These are phyloP conservation scores for Lentinula raphanica DNA, from an alignment of 768 basidiomycete species.

Conservation along the genomic window DNA sequence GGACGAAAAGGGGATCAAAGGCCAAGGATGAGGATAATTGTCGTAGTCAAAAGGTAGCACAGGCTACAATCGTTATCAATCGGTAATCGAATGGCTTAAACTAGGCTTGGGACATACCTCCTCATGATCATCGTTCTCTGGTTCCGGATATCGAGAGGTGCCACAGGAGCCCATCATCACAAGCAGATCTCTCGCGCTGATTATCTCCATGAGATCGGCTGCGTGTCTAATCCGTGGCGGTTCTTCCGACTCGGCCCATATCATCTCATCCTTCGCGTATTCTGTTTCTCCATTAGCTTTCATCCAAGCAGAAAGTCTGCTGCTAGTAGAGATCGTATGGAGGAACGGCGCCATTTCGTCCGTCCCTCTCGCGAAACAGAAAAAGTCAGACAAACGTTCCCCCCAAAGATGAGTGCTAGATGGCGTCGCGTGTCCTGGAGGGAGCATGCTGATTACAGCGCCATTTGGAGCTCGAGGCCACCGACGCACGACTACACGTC, in stretches of 20 bases:
- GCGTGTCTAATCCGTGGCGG: constrained; percentile 26
- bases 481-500: not conserved
- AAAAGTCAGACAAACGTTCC: constrained; percentile 38
- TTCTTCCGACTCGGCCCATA: constrained; percentile 29
- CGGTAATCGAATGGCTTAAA: not conserved
- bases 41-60: constrained; percentile 29
- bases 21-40: constrained; percentile 37
- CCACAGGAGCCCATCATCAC: constrained; percentile 1
- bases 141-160: not conserved
- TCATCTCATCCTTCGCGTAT: constrained; percentile 26
- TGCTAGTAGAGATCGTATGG: constrained; percentile 25
- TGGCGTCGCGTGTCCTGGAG: constrained; percentile 25
- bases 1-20: constrained; percentile 30
- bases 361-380: constrained; percentile 15
- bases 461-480: constrained; percentile 32
- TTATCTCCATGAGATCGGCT: constrained; percentile 21
- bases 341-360: constrained; percentile 15
- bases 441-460: constrained; percentile 10
- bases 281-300: constrained; percentile 28
- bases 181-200: constrained; percentile 16
- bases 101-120: not conserved
- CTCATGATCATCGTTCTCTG: not conserved
- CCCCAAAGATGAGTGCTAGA: constrained; percentile 36
- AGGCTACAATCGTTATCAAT: too few relatives aligned
- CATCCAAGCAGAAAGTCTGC: constrained; percentile 32